Conservation (phyloP, 495 filamentous ascomycete species). For the Tuber borchii region DNA sequence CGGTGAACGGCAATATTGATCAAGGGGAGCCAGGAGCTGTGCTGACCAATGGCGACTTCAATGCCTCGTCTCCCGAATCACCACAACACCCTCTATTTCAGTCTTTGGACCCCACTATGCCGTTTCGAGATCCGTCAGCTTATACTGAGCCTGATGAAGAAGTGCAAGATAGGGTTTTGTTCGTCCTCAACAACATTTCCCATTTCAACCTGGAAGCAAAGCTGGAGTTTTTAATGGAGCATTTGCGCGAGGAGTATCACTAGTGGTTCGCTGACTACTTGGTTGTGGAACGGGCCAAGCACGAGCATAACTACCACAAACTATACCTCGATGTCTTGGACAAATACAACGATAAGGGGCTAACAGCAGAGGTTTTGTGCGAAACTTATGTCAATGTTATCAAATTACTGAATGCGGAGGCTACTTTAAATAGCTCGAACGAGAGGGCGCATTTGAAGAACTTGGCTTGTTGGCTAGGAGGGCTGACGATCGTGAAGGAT, state of each 20-base stretch:
- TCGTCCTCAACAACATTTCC: conserved; percentile 93
- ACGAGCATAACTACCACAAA: conserved; percentile 90
- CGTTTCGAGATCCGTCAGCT: conserved; percentile 49
- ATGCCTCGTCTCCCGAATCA: conserved; percentile 18
- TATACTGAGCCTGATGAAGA: conserved; percentile 79
- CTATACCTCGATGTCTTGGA: conserved; percentile 86
- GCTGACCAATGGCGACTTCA: conserved; percentile 31
- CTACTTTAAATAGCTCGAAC: conserved; percentile 66
- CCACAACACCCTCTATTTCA: conserved; percentile 54
- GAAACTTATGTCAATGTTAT: conserved; percentile 85
- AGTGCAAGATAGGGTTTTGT: conserved; percentile 84
- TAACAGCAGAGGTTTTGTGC: conserved; percentile 84
- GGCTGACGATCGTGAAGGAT: conserved; percentile 85
- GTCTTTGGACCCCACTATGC: conserved; percentile 69
- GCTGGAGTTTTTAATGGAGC: conserved; percentile 67
- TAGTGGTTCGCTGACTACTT: conserved; percentile 95
- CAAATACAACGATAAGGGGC: conserved; percentile 64
- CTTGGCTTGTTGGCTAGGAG: conserved; percentile 84
- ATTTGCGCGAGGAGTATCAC: conserved; percentile 69
- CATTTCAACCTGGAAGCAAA: conserved; percentile 78
- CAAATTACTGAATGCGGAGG: conserved; percentile 80
- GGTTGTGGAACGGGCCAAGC: conserved; percentile 92
- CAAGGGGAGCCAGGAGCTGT: conserved; percentile 16
- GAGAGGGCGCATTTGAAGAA: conserved; percentile 88
- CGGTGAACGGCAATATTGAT: conserved; percentile 46